phyloP scores from a whole-genome alignment of 169 alveolate species.

The Amoebophrya sp. region DNA sequence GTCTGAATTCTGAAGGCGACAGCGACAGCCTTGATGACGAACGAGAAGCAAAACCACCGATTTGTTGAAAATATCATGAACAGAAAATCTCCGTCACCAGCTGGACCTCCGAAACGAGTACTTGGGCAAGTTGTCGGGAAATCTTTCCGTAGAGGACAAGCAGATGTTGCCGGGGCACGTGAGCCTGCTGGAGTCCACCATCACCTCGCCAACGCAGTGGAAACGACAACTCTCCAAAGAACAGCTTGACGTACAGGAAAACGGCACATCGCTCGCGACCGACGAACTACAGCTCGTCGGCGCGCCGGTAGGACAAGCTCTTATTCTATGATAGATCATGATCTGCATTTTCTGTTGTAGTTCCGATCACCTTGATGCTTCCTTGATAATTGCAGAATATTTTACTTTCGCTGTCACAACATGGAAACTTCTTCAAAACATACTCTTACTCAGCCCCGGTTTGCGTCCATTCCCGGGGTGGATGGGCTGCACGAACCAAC shows the following conservation, averaged over 20 bases:
- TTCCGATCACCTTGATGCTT: too few species aligned
- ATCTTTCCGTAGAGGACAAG: not conserved
- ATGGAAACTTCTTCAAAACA: too few species aligned
- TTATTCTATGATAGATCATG: not conserved
- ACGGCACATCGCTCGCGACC: not conserved
- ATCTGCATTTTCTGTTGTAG: not conserved
- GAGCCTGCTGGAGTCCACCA: not conserved
- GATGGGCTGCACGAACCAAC: not conserved
- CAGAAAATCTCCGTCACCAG: not conserved
- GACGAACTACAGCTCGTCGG: not conserved
- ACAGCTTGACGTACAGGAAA: not conserved
- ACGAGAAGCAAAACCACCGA: not conserved
- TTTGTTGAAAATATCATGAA: not conserved
- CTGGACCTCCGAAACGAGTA: not conserved
- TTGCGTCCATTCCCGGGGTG: not conserved
- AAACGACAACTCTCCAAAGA: not conserved
- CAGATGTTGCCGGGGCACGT: not conserved
- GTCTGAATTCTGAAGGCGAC: too few species aligned
- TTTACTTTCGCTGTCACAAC: too few species aligned
- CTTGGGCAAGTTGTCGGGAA: not conserved
- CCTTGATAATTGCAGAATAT: too few species aligned
- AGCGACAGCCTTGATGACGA: not conserved
- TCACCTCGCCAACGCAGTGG: constrained; percentile 18
- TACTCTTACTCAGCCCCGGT: not conserved
- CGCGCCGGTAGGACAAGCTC: too few species aligned